Percentiles rank a stretch among this genome's conserved stretches.
Evolutionary conservation across 495 filamentous ascomycete genomes (phyloP).

Genomic region (Mycothermus thermophilus): DNA sequence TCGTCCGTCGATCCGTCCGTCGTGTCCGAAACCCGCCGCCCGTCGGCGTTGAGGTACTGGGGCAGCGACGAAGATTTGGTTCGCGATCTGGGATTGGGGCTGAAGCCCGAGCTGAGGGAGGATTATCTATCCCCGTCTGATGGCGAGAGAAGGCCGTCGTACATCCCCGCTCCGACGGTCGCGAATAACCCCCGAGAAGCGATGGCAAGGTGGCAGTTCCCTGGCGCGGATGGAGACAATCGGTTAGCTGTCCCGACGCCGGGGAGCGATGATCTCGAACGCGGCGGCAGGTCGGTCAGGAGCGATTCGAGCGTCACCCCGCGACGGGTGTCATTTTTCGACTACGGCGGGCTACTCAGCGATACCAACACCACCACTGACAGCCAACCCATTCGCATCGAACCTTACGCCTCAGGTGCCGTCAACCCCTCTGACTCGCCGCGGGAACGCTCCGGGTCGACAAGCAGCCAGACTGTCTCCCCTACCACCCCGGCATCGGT

Average conservation of each 20-base stretch:
- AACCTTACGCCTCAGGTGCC: no score
- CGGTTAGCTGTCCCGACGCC: slow-evolving; percentile 1
- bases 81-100: slow-evolving; percentile 52
- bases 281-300: slow-evolving; percentile 12
- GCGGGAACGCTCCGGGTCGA: slow-evolving; percentile 23
- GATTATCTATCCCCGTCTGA: slow-evolving; percentile 10
- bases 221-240: slow-evolving; percentile 9
- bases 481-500: slow-evolving; percentile 20
- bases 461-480: slow-evolving; percentile 17
- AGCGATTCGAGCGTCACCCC: slow-evolving; percentile 30
- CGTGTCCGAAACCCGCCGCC: slow-evolving; percentile 25
- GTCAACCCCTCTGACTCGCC: no score
- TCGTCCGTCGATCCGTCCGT: slow-evolving; percentile 33
- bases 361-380: slow-evolving; percentile 15
- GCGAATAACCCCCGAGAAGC: slow-evolving; percentile 11
- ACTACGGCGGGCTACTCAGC: slow-evolving; percentile 52
- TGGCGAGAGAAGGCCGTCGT: slow-evolving; percentile 2
- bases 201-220: slow-evolving; percentile 30
- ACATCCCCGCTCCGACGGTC: slow-evolving; percentile 21
- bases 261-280: slow-evolving; percentile 22
- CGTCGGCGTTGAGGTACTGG: slow-evolving; percentile 49
- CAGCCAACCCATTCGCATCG: no score
- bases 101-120: slow-evolving; percentile 44
- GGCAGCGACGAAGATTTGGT: slow-evolving; percentile 74
- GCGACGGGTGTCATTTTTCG: slow-evolving; percentile 51